Base-by-base conservation (phyloP, 31 red algal genomes). In the Asparagopsis taxiformis region DNA sequence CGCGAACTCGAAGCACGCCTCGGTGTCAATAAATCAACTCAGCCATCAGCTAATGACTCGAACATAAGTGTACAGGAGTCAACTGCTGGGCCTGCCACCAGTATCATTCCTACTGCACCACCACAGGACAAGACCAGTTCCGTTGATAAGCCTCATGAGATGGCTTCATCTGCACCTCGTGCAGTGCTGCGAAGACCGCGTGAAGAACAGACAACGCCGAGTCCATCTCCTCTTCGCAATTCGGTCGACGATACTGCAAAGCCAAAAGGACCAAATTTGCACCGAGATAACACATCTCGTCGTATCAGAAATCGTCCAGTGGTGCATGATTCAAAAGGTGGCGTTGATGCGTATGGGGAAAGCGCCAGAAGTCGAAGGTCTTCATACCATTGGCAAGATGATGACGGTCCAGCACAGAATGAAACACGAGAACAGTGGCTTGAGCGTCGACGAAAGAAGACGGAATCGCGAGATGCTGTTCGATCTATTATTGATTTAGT, bases 391-490 rank as follows among this genome's bases (percentile, higher is more conserved):
- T 21, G 55, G 28, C 41, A 34, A 3, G 68, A 74, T 66, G 72
- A 75, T 32, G 81, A 85, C 33, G 81, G 81, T 10, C 70, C 81
- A 49, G 62, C 60, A 11, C 58, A 56, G 23, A 85, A 75, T 51
- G 81, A 85, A 61, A 75, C 60, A 21, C 58, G 81, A 1, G 81
- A 69, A 17, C 68, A 85, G 25, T 85, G 81, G 81, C 60, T 85
- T 0, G 81, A 85, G 21, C 55, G 81, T 28, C 49, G 81, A 41
- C 57, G 81, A 20, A 67, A 33, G 20, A 63, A 85, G 70, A 75
- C 81, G 8, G 81, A 85, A 48, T 51, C 55, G 10, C 55, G 81
- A 26, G 70, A 85, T 70, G 81, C 65, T 7, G 81, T 75, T 3
- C 55, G 70, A 43, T 75, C 43, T 0, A 53, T 85, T 38, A 74